phyloP scores from a whole-genome alignment of 345 rosid genomes.

The Eucalyptus cloeziana region DNA sequence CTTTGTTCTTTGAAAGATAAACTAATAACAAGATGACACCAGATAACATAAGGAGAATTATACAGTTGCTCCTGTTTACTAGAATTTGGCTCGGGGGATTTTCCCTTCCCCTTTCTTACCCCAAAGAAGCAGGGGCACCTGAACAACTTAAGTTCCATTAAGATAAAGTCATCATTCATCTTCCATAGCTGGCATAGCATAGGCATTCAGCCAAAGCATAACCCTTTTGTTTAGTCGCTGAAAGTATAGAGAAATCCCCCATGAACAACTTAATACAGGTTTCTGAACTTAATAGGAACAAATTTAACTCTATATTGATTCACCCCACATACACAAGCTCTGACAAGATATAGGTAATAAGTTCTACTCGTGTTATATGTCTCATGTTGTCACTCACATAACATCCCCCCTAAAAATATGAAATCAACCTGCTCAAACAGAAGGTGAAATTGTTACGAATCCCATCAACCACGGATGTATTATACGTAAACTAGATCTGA shows the following conservation, averaged over 20 bases:
- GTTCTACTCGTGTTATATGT: background rate
- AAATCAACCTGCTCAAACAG: background rate
- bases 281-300: background rate
- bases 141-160: background rate
- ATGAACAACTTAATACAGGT: background rate
- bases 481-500: background rate
- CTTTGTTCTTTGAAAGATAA: background rate
- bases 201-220: too few species aligned
- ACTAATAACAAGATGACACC: background rate
- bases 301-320: background rate
- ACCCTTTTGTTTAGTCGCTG: too few species aligned
- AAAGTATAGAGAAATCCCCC: too few species aligned
- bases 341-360: background rate
- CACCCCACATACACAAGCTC: background rate
- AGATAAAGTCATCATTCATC: too few species aligned
- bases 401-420: background rate
- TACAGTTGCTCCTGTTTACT: background rate
- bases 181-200: too few species aligned
- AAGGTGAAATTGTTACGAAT: background rate
- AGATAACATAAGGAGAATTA: background rate
- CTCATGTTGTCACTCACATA: background rate
- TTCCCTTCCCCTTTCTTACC: background rate
- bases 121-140: background rate
- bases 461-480: background rate
- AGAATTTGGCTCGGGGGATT: background rate